phyloP scores from a whole-genome alignment of 495 filamentous ascomycete genomes.

The Podospora australis region DNA sequence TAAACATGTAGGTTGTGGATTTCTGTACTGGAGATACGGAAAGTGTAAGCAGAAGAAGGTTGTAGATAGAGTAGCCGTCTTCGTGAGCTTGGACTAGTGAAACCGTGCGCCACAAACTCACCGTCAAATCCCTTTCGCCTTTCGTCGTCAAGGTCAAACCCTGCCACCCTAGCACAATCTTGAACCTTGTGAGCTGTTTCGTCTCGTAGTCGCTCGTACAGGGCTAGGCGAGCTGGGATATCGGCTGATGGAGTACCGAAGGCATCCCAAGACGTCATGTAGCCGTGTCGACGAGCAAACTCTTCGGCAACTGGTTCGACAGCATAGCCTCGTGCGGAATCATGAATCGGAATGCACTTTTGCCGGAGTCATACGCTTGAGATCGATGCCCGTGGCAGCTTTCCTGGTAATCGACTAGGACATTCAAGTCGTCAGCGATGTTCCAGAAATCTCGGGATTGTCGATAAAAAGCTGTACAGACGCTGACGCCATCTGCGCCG shows the following conservation, averaged over 20 bases:
- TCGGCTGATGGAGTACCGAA: conserved; percentile 31
- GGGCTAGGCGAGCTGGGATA: conserved; percentile 39
- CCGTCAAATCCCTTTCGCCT: conserved; percentile 2
- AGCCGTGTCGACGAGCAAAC: conserved; percentile 30
- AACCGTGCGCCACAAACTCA: neutral
- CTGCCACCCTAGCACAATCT: neutral
- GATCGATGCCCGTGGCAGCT: neutral
- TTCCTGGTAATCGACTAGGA: conserved; percentile 12
- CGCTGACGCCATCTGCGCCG: conserved; percentile 33
- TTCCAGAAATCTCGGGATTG: conserved; percentile 26
- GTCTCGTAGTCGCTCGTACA: conserved; percentile 46
- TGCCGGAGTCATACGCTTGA: conserved; percentile 33
- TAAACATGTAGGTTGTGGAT: conserved; percentile 52
- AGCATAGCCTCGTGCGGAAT: conserved; percentile 37
- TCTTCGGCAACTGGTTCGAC: conserved; percentile 36
- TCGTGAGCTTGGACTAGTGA: neutral
- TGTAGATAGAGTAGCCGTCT: neutral
- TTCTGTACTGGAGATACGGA: conserved; percentile 41
- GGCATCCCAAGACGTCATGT: conserved; percentile 43
- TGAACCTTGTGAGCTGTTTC: conserved; percentile 8
- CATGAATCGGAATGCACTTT: conserved; percentile 55
- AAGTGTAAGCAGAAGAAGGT: too few relatives aligned
- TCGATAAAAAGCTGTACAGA: conserved; percentile 14
- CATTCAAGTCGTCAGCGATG: too few relatives aligned
- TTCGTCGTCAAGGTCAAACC: conserved; percentile 1